Conservation (phyloP, 176 grass and related monocot species). For the Dendrocalamus sinicus region DNA sequence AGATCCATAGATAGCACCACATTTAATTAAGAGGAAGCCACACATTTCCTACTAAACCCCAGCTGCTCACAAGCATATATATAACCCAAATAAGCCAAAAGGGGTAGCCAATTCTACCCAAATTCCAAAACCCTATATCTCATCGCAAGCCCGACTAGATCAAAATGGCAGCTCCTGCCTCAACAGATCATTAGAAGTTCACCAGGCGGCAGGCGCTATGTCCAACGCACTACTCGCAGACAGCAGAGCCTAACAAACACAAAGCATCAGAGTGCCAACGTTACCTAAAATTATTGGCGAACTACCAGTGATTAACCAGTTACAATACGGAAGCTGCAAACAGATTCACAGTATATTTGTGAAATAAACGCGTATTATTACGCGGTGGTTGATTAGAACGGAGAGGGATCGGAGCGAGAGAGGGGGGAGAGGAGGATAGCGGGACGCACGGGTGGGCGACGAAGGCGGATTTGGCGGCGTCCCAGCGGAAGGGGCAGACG, state of each 20-base stretch:
- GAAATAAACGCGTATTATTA: background rate
- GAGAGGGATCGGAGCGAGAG: background rate
- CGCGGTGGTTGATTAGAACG: background rate
- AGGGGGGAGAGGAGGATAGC: background rate
- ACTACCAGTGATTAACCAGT: background rate
- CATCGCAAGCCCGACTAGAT: background rate
- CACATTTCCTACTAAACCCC: background rate
- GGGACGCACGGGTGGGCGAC: slow-evolving; percentile 68
- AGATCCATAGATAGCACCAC: background rate
- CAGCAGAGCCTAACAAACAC: background rate
- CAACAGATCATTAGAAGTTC: background rate
- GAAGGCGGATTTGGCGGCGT: slow-evolving; percentile 63
- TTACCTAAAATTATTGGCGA: background rate
- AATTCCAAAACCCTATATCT: background rate
- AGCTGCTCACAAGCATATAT: background rate
- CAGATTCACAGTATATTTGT: background rate
- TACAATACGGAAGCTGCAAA: background rate
- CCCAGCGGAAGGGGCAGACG: slow-evolving; percentile 91
- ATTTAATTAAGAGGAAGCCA: background rate
- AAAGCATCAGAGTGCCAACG: background rate
- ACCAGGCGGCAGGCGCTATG: background rate
- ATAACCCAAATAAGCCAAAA: background rate
- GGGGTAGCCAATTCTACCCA: background rate
- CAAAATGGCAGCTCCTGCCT: background rate
- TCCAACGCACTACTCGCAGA: background rate